phyloP scores from a whole-genome alignment of 768 basidiomycete genomes.

The Podaxis sp. region DNA sequence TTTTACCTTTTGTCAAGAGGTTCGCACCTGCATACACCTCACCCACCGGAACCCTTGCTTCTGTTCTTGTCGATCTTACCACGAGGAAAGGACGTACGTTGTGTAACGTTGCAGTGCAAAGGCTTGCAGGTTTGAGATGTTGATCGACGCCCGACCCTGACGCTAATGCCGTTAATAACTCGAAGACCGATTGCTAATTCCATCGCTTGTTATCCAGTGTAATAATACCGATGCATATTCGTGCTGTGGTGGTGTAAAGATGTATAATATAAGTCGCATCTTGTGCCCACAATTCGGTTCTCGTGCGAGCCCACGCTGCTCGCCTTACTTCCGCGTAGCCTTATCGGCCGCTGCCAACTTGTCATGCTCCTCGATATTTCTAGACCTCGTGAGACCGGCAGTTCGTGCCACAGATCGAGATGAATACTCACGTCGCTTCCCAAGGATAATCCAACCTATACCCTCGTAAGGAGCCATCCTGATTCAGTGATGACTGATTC shows the following conservation, averaged over 20 bases:
- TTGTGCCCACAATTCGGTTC: neutral
- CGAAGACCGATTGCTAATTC: no score
- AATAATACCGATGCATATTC: neutral
- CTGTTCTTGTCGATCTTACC: conserved; percentile 22
- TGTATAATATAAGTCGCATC: neutral
- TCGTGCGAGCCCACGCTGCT: neutral
- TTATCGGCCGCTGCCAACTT: conserved; percentile 50
- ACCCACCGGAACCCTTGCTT: conserved; percentile 21
- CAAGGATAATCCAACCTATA: conserved; percentile 81
- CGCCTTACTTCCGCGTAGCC: neutral
- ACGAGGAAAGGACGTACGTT: conserved; percentile 21
- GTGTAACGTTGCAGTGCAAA: conserved; percentile 5
- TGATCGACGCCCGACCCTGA: neutral
- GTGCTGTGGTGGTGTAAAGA: neutral
- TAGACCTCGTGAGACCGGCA: conserved; percentile 25
- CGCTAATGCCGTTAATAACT: neutral
- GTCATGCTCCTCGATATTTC: conserved; percentile 79
- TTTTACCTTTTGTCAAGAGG: neutral
- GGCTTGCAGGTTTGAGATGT: neutral
- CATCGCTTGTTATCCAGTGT: neutral
- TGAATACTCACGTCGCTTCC: conserved; percentile 62
- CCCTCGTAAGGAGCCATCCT: neutral
- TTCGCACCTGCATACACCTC: conserved; percentile 17
- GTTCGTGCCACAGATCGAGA: neutral
- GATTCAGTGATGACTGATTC: conserved; percentile 5